Percentiles rank a stretch among this genome's conserved stretches.
Evolutionary conservation across 768 basidiomycete genomes (phyloP).

Genomic region (Boletellus emodensis): DNA sequence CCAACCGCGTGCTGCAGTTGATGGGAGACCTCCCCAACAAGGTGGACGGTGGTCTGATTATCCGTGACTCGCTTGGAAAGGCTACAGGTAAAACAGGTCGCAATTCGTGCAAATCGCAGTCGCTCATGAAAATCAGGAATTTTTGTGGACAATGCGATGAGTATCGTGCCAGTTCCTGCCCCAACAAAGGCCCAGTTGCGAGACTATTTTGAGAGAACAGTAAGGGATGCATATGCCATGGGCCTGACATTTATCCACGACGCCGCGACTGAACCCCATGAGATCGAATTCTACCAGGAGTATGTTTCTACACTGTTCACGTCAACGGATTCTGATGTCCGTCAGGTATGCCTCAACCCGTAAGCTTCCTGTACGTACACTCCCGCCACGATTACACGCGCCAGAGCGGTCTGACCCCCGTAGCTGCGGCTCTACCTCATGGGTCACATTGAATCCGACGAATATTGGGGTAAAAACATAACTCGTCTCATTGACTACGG

Average conservation of each 20-base stretch:
- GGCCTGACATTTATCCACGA: constrained; percentile 90
- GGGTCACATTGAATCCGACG: constrained; percentile 47
- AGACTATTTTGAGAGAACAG: constrained; percentile 60
- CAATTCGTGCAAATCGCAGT: background rate
- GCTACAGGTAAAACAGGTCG: constrained; percentile 55
- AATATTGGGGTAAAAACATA: constrained; percentile 65
- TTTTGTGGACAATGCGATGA: constrained; percentile 87
- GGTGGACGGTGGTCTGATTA: constrained; percentile 73
- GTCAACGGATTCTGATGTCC: background rate
- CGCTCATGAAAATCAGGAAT: constrained; percentile 41
- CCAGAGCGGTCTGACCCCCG: background rate
- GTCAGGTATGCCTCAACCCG: constrained; percentile 58
- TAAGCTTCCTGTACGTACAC: constrained; percentile 57
- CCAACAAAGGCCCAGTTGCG: constrained; percentile 54
- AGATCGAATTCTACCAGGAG: constrained; percentile 65
- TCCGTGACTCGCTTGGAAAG: constrained; percentile 54
- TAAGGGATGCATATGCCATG: constrained; percentile 64
- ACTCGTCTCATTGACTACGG: constrained; percentile 60
- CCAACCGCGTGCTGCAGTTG: constrained; percentile 60
- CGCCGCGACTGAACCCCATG: constrained; percentile 49
- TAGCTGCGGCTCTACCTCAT: constrained; percentile 63
- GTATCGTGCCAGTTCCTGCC: constrained; percentile 61
- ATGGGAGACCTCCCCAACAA: constrained; percentile 57
- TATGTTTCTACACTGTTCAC: constrained; percentile 28
- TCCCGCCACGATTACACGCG: background rate